These are phyloP conservation scores for Ascochyta lentis DNA, from an alignment of 2,329 filamentous ascomycete species.

Conservation along the genomic window DNA sequence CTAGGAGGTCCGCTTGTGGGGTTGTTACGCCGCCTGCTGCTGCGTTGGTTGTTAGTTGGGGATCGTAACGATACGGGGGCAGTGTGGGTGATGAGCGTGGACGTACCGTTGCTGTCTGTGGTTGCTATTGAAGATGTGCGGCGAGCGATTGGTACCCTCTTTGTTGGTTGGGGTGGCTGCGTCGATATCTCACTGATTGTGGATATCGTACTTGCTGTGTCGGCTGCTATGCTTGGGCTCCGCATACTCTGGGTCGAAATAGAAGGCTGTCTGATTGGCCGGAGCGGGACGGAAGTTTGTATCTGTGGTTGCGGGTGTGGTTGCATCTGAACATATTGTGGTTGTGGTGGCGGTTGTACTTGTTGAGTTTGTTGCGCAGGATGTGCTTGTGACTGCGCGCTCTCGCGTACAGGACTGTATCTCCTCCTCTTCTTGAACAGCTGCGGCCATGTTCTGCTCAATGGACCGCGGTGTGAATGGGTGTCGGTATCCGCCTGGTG, in stretches of 20 bases:
- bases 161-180: conserved; percentile 27
- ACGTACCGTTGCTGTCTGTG: conserved; percentile 33
- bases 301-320: conserved; percentile 11
- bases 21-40: conserved; percentile 35
- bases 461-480: conserved; percentile 33
- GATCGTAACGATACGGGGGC: background rate
- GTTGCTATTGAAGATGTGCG: conserved; percentile 28
- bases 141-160: conserved; percentile 30
- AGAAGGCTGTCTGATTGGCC: conserved; percentile 24
- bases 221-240: conserved; percentile 28
- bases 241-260: conserved; percentile 21
- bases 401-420: conserved; percentile 40
- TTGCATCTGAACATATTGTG: conserved; percentile 9
- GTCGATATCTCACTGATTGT: conserved; percentile 35
- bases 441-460: conserved; percentile 41
- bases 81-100: background rate
- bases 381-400: conserved; percentile 29
- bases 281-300: conserved; percentile 23
- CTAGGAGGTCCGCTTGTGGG: conserved; percentile 37
- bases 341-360: background rate
- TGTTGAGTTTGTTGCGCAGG: conserved; percentile 15
- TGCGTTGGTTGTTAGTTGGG: conserved; percentile 8
- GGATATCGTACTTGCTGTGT: conserved; percentile 34
- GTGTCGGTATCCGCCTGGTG: conserved; percentile 26
- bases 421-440: conserved; percentile 42